phyloP scores from a whole-genome alignment of 2,329 filamentous ascomycete species.

The Trichoderma endophyticum region DNA sequence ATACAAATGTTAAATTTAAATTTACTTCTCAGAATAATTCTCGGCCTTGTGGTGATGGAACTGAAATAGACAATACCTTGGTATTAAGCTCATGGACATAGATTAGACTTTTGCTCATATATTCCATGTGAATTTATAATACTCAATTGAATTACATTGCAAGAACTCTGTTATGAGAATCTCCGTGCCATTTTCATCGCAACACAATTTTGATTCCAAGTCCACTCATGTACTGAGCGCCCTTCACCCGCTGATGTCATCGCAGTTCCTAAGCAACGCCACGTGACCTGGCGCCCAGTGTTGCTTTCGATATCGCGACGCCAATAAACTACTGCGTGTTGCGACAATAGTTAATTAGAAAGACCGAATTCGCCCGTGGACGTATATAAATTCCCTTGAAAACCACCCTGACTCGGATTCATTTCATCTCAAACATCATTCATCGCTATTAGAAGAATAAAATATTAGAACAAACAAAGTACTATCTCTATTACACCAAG shows the following conservation, averaged over 20 bases:
- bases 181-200: not conserved
- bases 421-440: not conserved
- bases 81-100: not conserved
- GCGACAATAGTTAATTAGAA: not conserved
- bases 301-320: slow-evolving; percentile 25
- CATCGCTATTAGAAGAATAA: not conserved
- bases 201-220: not conserved
- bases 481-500: not conserved
- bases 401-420: not conserved
- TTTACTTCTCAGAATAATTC: not conserved
- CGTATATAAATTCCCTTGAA: not conserved
- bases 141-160: not conserved
- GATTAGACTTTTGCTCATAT: not conserved
- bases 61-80: not conserved
- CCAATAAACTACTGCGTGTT: not conserved
- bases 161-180: not conserved
- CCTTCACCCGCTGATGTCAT: slow-evolving; percentile 13
- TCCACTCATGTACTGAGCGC: not conserved
- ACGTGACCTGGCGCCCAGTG: slow-evolving; percentile 23
- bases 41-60: not conserved
- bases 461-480: not conserved
- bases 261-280: not conserved
- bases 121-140: not conserved
- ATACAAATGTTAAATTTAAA: slow-evolving; percentile 14
- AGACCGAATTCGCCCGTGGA: not conserved